Evolutionary conservation across 73 alveolate species (phyloP).

Genomic region (Paramecium bursaria): DNA sequence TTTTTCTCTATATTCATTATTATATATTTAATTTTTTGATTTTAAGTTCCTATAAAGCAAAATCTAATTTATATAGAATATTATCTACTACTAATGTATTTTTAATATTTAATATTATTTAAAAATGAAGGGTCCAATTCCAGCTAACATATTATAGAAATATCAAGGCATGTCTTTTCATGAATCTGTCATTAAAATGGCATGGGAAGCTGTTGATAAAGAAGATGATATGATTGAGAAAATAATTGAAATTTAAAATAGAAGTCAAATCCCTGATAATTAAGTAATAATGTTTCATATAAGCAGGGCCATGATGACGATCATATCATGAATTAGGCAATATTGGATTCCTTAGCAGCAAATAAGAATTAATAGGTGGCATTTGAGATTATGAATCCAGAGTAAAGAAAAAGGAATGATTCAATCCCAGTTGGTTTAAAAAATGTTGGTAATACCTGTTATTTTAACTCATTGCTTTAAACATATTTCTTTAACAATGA

Average conservation of each 20-base stretch:
- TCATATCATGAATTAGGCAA: not conserved
- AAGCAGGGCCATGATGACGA: constrained; percentile 28
- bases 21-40: too few relatives aligned
- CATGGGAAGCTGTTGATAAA: constrained; percentile 28
- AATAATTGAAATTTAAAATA: not conserved
- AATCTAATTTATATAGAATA: too few relatives aligned
- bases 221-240: constrained; percentile 13
- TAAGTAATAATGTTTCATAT: not conserved
- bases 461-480: constrained; percentile 83
- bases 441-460: constrained; percentile 91
- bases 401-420: constrained; percentile 73
- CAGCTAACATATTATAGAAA: not conserved
- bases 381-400: constrained; percentile 76
- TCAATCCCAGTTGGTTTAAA: constrained; percentile 82
- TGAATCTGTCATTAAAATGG: constrained; percentile 1
- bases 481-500: constrained; percentile 80
- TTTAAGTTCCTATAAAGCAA: too few relatives aligned
- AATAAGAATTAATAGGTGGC: not conserved
- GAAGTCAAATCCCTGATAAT: not conserved
- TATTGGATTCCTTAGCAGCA: constrained; percentile 19
- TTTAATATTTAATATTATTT: too few relatives aligned
- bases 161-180: constrained; percentile 18
- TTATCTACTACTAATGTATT: too few relatives aligned
- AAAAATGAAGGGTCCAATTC: constrained; percentile 42
- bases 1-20: not conserved